These are phyloP conservation scores for Heterobasidion occidentale DNA, from an alignment of 1,284 basidiomycete species.

Conservation along the genomic window DNA sequence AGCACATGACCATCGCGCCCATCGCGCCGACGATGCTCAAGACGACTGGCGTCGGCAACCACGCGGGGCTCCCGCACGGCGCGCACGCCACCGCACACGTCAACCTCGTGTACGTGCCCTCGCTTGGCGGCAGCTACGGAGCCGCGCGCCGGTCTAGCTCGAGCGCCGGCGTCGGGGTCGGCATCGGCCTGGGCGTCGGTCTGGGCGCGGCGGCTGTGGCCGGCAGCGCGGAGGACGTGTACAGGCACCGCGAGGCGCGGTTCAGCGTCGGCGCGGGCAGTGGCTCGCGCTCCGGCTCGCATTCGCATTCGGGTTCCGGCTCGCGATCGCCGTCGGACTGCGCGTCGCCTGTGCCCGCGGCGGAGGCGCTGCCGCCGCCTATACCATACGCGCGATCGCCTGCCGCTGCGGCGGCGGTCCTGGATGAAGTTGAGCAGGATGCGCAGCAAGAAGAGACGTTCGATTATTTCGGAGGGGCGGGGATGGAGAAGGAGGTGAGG, in stretches of 20 bases:
- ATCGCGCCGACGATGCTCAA: conserved; percentile 94
- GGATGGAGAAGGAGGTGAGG: conserved; percentile 1
- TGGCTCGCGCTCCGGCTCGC: conserved; percentile 8
- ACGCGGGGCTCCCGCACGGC: conserved; percentile 16
- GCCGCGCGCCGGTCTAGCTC: conserved; percentile 5
- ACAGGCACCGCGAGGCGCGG: conserved; percentile 26
- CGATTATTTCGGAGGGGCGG: conserved; percentile 44
- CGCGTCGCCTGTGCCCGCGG: not conserved
- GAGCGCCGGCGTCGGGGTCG: not conserved
- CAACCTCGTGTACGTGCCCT: conserved; percentile 71
- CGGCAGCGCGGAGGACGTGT: conserved; percentile 17
- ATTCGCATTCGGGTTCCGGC: not conserved
- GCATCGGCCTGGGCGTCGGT: too few relatives aligned
- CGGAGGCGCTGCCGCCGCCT: conserved; percentile 3
- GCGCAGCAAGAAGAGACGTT: conserved; percentile 43
- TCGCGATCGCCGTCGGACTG: not conserved
- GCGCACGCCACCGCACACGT: conserved; percentile 26
- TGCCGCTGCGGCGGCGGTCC: conserved; percentile 1
- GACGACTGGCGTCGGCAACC: conserved; percentile 51
- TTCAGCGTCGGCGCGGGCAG: conserved; percentile 21
- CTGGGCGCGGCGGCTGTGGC: too few relatives aligned
- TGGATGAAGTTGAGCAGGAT: conserved; percentile 4
- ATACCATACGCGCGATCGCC: conserved; percentile 2
- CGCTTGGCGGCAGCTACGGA: conserved; percentile 39
- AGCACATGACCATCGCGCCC: conserved; percentile 84